Evolutionary conservation across 176 grass and related monocot genomes (phyloP).

Genomic region (Musa troglodytarum): DNA sequence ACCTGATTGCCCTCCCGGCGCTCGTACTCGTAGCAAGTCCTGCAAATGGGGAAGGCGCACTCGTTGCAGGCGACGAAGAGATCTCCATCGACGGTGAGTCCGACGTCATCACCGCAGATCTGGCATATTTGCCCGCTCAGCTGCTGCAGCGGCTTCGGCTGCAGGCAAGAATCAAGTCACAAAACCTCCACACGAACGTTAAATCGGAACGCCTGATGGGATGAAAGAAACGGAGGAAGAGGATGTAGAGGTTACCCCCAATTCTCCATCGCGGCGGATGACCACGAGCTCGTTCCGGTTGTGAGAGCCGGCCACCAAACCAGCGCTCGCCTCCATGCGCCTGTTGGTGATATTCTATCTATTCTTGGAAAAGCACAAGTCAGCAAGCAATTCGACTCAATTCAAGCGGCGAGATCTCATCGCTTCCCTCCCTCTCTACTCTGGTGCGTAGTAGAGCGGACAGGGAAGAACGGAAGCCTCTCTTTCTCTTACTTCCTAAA

Average conservation of each 20-base stretch:
- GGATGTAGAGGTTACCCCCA: conserved; percentile 40
- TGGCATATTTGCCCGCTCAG: conserved; percentile 51
- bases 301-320: conserved; percentile 80
- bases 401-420: neutral
- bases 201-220: neutral
- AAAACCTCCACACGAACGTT: neutral
- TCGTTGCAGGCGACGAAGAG: conserved; percentile 84
- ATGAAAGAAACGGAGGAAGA: conserved; percentile 3
- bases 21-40: conserved; percentile 96
- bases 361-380: neutral
- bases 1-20: conserved; percentile 83
- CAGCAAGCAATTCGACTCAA: neutral
- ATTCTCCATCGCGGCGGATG: conserved; percentile 80
- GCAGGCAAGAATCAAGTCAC: conserved; percentile 7
- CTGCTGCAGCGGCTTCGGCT: conserved; percentile 51
- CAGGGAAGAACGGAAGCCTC: neutral
- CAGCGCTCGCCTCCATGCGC: conserved; percentile 81
- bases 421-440: neutral
- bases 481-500: neutral
- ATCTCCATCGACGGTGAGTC: conserved; percentile 70
- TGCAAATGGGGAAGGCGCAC: conserved; percentile 82
- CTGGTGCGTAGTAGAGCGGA: neutral
- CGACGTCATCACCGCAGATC: conserved; percentile 72
- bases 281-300: conserved; percentile 93
- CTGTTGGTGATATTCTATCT: too few relatives aligned